These are phyloP conservation scores for Tolypocladium guangdongense DNA, from an alignment of 2,329 filamentous ascomycete genomes.

Conservation along the genomic window DNA sequence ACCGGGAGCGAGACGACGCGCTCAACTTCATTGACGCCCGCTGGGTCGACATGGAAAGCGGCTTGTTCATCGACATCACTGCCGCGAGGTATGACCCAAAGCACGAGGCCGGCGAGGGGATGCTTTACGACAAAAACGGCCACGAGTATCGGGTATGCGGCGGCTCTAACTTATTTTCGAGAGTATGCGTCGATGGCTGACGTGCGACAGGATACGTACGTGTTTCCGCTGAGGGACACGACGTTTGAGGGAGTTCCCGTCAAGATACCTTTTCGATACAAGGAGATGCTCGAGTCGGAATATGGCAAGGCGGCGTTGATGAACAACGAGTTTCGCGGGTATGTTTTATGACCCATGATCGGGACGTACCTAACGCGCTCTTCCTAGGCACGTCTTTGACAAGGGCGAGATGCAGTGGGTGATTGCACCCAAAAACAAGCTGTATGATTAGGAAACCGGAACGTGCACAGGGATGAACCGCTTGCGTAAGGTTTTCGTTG, in stretches of 20 bases:
- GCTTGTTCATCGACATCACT: slow-evolving; percentile 40
- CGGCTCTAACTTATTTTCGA: not conserved
- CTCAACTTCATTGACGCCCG: slow-evolving; percentile 36
- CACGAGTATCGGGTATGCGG: slow-evolving; percentile 34
- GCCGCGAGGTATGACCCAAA: slow-evolving; percentile 36
- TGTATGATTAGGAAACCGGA: not conserved
- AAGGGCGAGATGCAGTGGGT: slow-evolving; percentile 24
- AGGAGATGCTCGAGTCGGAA: slow-evolving; percentile 46
- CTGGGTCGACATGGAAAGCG: slow-evolving; percentile 36
- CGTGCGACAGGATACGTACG: slow-evolving; percentile 34
- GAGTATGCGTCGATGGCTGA: not conserved
- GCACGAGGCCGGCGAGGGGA: slow-evolving; percentile 30
- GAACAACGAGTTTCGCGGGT: slow-evolving; percentile 41
- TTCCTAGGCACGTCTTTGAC: slow-evolving; percentile 29
- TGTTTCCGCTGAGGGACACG: slow-evolving; percentile 60
- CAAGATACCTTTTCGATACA: slow-evolving; percentile 54
- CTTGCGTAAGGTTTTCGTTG: no score
- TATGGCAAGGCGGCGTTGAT: slow-evolving; percentile 42
- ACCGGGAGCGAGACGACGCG: slow-evolving; percentile 24
- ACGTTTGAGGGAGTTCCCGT: slow-evolving; percentile 56
- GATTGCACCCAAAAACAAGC: not conserved
- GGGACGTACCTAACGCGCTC: not conserved
- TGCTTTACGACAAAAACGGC: slow-evolving; percentile 39
- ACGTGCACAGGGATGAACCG: not conserved
- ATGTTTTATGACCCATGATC: slow-evolving; percentile 14